These are phyloP conservation scores for Capsella bursapastoris DNA, from an alignment of 345 rosid genomes.

Conservation along the genomic window DNA sequence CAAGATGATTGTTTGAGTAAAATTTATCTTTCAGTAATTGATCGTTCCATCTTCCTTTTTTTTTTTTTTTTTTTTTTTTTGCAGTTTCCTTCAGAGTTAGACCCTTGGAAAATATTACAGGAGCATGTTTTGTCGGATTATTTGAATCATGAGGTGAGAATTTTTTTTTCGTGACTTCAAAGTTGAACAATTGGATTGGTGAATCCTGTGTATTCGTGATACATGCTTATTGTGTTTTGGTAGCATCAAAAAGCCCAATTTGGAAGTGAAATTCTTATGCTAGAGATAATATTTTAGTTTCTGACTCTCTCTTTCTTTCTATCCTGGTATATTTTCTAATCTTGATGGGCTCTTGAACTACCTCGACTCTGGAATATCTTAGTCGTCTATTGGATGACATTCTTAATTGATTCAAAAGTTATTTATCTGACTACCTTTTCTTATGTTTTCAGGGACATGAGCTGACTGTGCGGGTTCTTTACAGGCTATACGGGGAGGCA, in stretches of 20 bases:
- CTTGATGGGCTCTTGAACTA: conserved; percentile 14
- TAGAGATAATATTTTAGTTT: conserved; percentile 9
- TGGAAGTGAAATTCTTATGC: conserved; percentile 22
- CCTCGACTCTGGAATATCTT: not conserved
- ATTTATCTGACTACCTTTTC: conserved; percentile 10
- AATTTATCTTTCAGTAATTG: conserved; percentile 32
- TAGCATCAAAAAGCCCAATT: not conserved
- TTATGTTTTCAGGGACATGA: conserved; percentile 93
- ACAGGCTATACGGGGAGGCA: conserved; percentile 89
- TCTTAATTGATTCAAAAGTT: conserved; percentile 14
- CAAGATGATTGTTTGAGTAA: conserved; percentile 23
- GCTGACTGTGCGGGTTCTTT: conserved; percentile 94
- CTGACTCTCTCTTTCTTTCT: conserved; percentile 4
- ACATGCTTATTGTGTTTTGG: conserved; percentile 16
- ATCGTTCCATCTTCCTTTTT: conserved; percentile 24
- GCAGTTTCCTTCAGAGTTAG: conserved; percentile 89
- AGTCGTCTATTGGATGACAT: conserved; percentile 15
- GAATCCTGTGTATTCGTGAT: conserved; percentile 18
- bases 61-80: conserved; percentile 31
- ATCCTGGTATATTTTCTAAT: conserved; percentile 13
- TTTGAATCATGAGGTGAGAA: conserved; percentile 73
- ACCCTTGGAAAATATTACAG: conserved; percentile 79
- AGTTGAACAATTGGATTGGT: conserved; percentile 10
- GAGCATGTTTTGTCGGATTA: conserved; percentile 84
- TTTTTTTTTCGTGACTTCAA: conserved; percentile 13